phyloP scores from a whole-genome alignment of 768 basidiomycete genomes.

The Panaeolus cyanescens region DNA sequence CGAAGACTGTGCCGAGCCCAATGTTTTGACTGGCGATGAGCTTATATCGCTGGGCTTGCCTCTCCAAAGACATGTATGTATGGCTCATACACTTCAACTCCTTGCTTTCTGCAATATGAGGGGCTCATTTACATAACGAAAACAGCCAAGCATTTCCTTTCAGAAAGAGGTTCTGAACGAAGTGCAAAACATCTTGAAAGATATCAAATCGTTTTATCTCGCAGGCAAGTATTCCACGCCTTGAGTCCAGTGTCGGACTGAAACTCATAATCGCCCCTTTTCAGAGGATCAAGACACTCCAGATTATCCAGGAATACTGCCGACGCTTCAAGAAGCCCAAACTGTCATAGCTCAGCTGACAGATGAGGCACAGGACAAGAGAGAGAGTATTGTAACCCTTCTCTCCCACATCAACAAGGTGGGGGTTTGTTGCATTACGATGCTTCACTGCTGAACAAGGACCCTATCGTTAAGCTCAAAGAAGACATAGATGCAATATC shows the following conservation, averaged over 20 bases:
- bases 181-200: neutral
- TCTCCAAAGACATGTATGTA: constrained; percentile 25
- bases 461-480: neutral
- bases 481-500: neutral
- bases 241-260: neutral
- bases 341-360: neutral
- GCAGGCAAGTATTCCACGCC: neutral
- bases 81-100: no score
- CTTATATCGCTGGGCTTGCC: constrained; percentile 4
- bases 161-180: neutral
- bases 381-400: neutral
- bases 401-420: neutral
- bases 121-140: neutral
- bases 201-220: neutral
- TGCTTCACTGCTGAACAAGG: no score
- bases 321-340: neutral
- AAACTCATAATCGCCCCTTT: neutral
- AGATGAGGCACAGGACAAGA: neutral
- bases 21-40: neutral
- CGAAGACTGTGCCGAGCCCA: neutral
- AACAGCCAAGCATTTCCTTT: neutral
- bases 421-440: neutral
- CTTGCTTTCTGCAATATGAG: constrained; percentile 15
- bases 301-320: neutral
- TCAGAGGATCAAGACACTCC: neutral